These are phyloP conservation scores for Brassica hybrid DNA, from an alignment of 441 rosid genomes.

Conservation along the genomic window DNA sequence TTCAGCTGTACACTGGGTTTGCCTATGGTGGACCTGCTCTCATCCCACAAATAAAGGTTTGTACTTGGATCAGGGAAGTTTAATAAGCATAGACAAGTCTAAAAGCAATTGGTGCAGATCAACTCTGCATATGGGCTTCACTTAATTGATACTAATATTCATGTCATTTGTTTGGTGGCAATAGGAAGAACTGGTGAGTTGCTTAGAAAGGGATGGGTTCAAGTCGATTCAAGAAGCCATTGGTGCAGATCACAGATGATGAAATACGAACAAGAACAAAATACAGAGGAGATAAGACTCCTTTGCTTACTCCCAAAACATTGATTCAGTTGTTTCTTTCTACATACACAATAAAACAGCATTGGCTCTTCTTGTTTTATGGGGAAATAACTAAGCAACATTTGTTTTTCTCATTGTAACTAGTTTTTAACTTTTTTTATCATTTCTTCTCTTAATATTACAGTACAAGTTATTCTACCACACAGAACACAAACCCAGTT, in stretches of 20 bases:
- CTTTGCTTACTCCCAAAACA: background rate
- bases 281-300: too few relatives aligned
- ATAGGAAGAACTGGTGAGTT: slow-evolving; percentile 75
- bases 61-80: background rate
- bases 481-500: background rate
- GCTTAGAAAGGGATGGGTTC: too few relatives aligned
- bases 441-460: slow-evolving; percentile 3
- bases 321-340: slow-evolving; percentile 30
- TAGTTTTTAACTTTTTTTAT: background rate
- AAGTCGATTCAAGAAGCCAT: too few relatives aligned
- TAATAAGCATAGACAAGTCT: background rate
- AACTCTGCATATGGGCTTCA: too few relatives aligned
- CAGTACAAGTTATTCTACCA: slow-evolving; percentile 4
- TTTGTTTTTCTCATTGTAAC: background rate
- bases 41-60: background rate
- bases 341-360: background rate
- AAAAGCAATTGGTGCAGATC: too few relatives aligned
- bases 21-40: too few relatives aligned
- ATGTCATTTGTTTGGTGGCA: background rate
- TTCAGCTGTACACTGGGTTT: too few relatives aligned
- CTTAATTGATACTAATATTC: too few relatives aligned
- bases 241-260: too few relatives aligned
- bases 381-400: slow-evolving; percentile 2
- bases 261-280: too few relatives aligned
- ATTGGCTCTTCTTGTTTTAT: slow-evolving; percentile 15